Evolutionary conservation across 2,329 filamentous ascomycete genomes (phyloP), one percentile per base, ranked within the genome.

Genomic region (Ascochyta pisi): DNA sequence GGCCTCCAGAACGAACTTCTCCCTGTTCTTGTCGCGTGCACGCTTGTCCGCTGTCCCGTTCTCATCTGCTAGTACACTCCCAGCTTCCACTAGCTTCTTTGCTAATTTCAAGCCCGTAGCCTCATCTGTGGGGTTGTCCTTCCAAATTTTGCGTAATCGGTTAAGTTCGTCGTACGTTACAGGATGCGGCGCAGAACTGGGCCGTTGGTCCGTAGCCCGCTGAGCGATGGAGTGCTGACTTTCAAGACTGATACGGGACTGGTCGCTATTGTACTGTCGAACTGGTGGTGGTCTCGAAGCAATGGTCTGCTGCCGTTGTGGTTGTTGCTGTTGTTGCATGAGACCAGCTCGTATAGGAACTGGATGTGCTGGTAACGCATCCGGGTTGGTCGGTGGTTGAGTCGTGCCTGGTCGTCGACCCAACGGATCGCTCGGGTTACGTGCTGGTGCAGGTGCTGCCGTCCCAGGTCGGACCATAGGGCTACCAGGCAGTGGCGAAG

Each of bases 41-140:
- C 82, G 85, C 2, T 88, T 82, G 66, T 95, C 91, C 8, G 86
- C 83, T 23, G 89, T 86, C 8, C 87, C 85, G 66, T 88, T 88
- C 34, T 92, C 88, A 63, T 92, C 90, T 3, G 92, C 86, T 1
- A 99, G 83, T 5, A 90, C 86, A 12, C 88, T 87, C 0, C 92
- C 86, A 1, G 94, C 95, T 77, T 97, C 92, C 1, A 96, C 87
- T 5, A 97, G 80, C 66, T 89, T 91, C 77, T 93, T 94, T 0
- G 91, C 92, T 16, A 96, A 81, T 9, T 82, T 79, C 52, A 99
- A 80, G 13, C 90, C 89, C 3, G 86, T 83, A 42, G 84, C 84
- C 59, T 89, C 85, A 63, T 97, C 92, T 27, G 83, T 82, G 0
- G 92, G 86, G 58, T 92, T 90, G 24, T 80, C 81, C 71, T 89